These are phyloP conservation scores for Nowakowskiella sp. DNA, from an alignment of 192 early-diverging fungal genomes.

Conservation along the genomic window DNA sequence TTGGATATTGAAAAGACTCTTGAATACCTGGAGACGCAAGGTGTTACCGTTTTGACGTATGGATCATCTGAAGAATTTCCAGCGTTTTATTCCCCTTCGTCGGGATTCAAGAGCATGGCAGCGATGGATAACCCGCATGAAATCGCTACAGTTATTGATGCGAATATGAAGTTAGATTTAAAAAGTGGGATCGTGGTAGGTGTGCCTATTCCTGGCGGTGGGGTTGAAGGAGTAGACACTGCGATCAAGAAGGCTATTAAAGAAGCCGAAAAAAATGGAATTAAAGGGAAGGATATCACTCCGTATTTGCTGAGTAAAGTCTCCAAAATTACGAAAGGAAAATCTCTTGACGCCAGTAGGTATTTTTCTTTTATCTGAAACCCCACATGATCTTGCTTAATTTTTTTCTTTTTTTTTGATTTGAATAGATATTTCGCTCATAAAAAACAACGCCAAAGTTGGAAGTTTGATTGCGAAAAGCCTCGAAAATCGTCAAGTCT, in stretches of 20 bases:
- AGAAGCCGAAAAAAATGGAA: slow-evolving; percentile 52
- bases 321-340: slow-evolving; percentile 71
- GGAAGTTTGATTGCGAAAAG: slow-evolving; percentile 69
- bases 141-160: slow-evolving; percentile 48
- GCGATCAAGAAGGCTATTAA: slow-evolving; percentile 64
- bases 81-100: slow-evolving; percentile 79
- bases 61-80: slow-evolving; percentile 67
- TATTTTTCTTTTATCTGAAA: slow-evolving; percentile 1
- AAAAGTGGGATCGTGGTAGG: slow-evolving; percentile 76
- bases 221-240: slow-evolving; percentile 46
- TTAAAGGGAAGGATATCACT: slow-evolving; percentile 83
- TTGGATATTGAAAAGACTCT: slow-evolving; percentile 86
- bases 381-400: too few relatives aligned
- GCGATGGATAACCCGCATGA: slow-evolving; percentile 40
- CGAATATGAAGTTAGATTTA: slow-evolving; percentile 57
- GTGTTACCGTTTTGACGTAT: slow-evolving; percentile 80
- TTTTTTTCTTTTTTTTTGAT: neutral
- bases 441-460: slow-evolving; percentile 84
- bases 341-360: slow-evolving; percentile 71
- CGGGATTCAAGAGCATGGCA: slow-evolving; percentile 57
- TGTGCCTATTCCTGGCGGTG: slow-evolving; percentile 76
- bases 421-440: slow-evolving; percentile 67
- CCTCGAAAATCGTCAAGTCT: slow-evolving; percentile 14
- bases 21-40: slow-evolving; percentile 87
- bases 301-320: slow-evolving; percentile 89